Evolutionary conservation across 306 rosid species (phyloP), one percentile per base, ranked within the genome.

Genomic region (Fragaria iinumae): DNA sequence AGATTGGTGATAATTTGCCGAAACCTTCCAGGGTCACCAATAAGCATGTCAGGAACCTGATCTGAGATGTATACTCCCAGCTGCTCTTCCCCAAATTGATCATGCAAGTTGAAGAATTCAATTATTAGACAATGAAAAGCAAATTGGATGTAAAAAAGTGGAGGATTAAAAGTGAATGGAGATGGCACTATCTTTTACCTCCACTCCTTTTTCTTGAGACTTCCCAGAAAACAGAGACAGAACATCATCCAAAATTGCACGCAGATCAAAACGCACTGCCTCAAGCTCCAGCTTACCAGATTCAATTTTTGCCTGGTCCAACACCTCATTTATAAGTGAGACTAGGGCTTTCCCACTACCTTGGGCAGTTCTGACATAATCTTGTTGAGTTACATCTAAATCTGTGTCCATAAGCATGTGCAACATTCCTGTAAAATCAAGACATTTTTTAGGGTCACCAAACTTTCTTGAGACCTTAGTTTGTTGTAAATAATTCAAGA

Each of bases 301-400:
- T 86, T 95, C 97, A 76, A 95, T 95, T 88, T 95, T 95, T 65
- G 99, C 99, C 81, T 89, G 97, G 79, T 95, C 99, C 87, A 95
- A 85, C 79, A 95, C 93, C 88, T 88, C 99, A 69, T 95, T 95
- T 80, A 95, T 89, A 74, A 95, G 89, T 20, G 97, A 92, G 67
- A 95, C 99, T 23, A 95, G 89, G 78, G 97, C 97, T 85, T 91
- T 95, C 77, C 99, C 99, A 83, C 99, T 92, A 21, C 76, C 97
- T 82, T 95, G 97, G 75, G 97, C 98, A 38, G 90, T 95, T 87
- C 85, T 86, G 73, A 95, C 97, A 80, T 77, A 92, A 86, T 95
- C 99, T 79, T 84, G 93, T 80, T 95, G 99, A 38, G 96, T 92
- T 44, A 88, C 93, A 78, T 95, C 99, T 21, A 95, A 81, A 80